Percentiles rank a stretch among this genome's conserved stretches.
Evolutionary conservation across 179 eudicot species (phyloP).

Genomic region (Spergularia azorica): DNA sequence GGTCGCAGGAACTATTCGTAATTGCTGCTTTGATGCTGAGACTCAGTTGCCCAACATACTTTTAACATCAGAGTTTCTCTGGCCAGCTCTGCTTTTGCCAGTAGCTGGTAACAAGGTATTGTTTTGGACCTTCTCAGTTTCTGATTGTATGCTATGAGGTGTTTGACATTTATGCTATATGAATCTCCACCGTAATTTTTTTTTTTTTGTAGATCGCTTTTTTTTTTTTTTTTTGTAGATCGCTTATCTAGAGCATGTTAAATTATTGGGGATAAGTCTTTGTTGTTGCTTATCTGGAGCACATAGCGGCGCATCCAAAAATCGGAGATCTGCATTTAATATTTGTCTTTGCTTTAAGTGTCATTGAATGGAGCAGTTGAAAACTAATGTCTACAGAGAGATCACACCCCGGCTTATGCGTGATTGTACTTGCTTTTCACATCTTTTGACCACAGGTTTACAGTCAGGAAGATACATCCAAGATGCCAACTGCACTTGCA

Average conservation of each 20-base stretch:
- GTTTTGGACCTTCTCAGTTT: not conserved
- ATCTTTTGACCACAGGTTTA: conserved; percentile 50
- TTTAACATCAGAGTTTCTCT: conserved; percentile 81
- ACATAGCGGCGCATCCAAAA: not conserved
- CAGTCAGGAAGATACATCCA: conserved; percentile 73
- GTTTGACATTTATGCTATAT: not conserved
- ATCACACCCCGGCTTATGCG: not conserved
- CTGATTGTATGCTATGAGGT: not conserved
- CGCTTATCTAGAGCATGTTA: not conserved
- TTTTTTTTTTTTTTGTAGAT: conserved; percentile 13
- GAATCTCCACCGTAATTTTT: not conserved
- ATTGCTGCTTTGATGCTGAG: conserved; percentile 98
- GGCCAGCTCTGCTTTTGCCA: conserved; percentile 94
- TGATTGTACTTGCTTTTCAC: conserved; percentile 7
- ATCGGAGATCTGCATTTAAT: not conserved
- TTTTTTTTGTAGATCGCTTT: conserved; percentile 13
- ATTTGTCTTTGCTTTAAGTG: not conserved
- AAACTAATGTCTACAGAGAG: not conserved
- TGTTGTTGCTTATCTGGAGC: not conserved
- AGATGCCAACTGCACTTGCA: conserved; percentile 93
- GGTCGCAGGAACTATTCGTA: conserved; percentile 92
- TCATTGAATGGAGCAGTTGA: not conserved
- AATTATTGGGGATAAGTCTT: too few relatives aligned
- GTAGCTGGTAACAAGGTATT: conserved; percentile 96
- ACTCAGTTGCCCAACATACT: conserved; percentile 82